Base-by-base conservation (phyloP, 768 basidiomycete species). In the Leccinum aurantiacum region DNA sequence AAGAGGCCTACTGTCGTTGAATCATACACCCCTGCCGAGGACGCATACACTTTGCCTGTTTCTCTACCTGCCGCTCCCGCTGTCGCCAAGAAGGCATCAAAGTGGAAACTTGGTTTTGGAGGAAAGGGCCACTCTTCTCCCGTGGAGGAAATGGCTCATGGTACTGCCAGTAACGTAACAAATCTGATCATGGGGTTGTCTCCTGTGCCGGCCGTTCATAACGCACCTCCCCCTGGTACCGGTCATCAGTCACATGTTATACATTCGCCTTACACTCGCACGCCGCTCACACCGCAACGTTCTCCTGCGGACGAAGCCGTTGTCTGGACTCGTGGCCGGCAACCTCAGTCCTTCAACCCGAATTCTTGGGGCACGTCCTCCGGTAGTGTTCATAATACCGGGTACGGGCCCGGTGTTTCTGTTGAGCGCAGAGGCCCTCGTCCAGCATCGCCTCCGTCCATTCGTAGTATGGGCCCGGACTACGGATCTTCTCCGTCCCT, bases 101-200 rank as follows among this genome's bases (percentile, higher is more conserved):
- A 87, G 69, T 74, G 74, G 72, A 73, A 73, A 47, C 56, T 73
- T 7, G 46, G 68, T 27, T 75, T 74, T 88, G 93, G 75, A 79
- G 91, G 75, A 79, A 91, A 67, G 79, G 86, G 65, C 80, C 90
- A 77, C 38, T 65, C 79, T 54, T 68, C 76, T 41, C 64, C 76
- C 22, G 63, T 74, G 6, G 69, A 77, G 35, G 81, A 79, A 44
- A 38, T 61, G 6, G 60, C 61, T 25, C 85, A 86, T 22, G 82
- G 84, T 9, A 92, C 89, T 6, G 93, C 87, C 31, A 88, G 83
- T 69, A 92, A 92, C 67, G 88, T 95, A 55, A 82, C 86, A 13
- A 87, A 76, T 66, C 75, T 91, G 67, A 85, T 91, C 69, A 91
- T 87, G 88, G 83, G 86, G 4, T 49, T 74, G 53, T 69, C 72